Percentiles rank a stretch among this genome's conserved stretches.
phyloP scores from a whole-genome alignment of 768 basidiomycete genomes.

The Suillus luteus region DNA sequence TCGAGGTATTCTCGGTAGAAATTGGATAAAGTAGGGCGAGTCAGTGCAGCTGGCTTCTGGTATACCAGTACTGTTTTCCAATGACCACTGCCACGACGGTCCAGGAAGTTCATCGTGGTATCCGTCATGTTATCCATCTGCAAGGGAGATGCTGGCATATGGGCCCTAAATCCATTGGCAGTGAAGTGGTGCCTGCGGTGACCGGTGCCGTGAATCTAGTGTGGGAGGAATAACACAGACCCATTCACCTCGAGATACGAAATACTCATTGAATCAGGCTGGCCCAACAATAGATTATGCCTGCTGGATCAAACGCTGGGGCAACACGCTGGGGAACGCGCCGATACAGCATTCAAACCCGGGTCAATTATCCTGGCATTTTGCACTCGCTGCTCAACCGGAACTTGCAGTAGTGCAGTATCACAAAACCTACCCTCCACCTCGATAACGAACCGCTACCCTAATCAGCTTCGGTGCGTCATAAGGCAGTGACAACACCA shows the following conservation, averaged over 20 bases:
- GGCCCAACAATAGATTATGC: conserved; percentile 1
- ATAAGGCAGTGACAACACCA: conserved; percentile 9
- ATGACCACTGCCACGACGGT: not conserved
- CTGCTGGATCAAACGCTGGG: conserved; percentile 2
- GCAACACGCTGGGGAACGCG: not conserved
- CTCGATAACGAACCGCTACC: conserved; percentile 4
- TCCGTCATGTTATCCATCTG: not conserved
- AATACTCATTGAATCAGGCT: conserved; percentile 5
- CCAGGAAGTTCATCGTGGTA: not conserved
- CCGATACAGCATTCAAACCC: not conserved
- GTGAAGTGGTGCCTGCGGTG: not conserved
- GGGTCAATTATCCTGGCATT: not conserved
- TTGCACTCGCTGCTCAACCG: not conserved
- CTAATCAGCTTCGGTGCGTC: conserved; percentile 5
- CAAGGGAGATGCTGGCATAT: not conserved
- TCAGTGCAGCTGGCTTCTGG: not conserved
- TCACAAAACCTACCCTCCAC: conserved; percentile 3
- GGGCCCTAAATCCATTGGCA: not conserved
- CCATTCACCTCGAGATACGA: not conserved
- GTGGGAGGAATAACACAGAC: not conserved
- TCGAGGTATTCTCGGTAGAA: not conserved
- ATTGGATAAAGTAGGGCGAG: not conserved
- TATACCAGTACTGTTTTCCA: not conserved
- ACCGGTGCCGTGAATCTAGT: not conserved
- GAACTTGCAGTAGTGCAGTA: not conserved